phyloP scores from a whole-genome alignment of 179 eudicot species.

The Amaranthus tricolor region DNA sequence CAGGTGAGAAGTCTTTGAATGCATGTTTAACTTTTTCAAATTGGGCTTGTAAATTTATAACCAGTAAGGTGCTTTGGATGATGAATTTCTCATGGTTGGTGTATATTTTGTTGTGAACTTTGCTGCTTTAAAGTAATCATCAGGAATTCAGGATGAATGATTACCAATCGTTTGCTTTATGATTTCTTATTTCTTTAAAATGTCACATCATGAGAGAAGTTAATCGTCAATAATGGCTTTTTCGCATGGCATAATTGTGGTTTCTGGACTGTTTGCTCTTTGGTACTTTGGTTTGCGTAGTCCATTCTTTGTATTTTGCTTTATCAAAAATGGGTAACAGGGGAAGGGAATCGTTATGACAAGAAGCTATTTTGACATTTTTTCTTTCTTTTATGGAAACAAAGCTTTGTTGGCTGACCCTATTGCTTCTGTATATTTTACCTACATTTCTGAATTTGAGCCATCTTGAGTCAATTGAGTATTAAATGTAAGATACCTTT shows the following conservation, averaged over 20 bases:
- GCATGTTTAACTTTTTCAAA: neutral
- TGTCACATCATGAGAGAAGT: neutral
- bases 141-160: neutral
- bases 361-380: neutral
- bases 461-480: neutral
- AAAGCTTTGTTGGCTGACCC: neutral
- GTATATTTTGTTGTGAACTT: neutral
- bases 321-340: no score
- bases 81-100: neutral
- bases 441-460: neutral
- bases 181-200: neutral
- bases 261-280: neutral
- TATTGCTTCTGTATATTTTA: neutral
- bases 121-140: neutral
- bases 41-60: neutral
- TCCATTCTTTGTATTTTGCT: neutral
- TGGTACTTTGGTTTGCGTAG: neutral
- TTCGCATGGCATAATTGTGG: neutral
- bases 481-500: no score
- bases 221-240: neutral
- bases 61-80: neutral
- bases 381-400: neutral
- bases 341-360: no score
- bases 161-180: neutral
- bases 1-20: slow-evolving; percentile 42